phyloP scores from a whole-genome alignment of 1,284 basidiomycete species.

The Leccinum griseonigrum region DNA sequence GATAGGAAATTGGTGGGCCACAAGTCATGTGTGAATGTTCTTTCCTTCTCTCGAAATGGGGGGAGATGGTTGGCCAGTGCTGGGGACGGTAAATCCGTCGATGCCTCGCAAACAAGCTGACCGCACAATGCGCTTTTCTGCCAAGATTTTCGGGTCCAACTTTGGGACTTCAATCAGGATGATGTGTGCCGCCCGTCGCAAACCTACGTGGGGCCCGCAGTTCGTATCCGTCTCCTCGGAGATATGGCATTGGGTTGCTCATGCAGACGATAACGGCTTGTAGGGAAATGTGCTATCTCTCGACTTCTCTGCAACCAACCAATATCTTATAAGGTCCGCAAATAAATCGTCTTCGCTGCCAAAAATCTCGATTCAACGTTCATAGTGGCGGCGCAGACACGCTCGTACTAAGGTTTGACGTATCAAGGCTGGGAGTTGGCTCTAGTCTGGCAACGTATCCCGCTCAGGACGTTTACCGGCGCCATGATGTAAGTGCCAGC shows the following conservation, averaged over 20 bases:
- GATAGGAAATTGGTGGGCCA: slow-evolving; percentile 58
- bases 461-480: slow-evolving; percentile 25
- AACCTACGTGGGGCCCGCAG: slow-evolving; percentile 49
- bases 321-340: slow-evolving; percentile 62
- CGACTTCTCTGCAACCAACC: slow-evolving; percentile 63
- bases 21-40: slow-evolving; percentile 68
- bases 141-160: slow-evolving; percentile 55
- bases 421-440: slow-evolving; percentile 24
- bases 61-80: slow-evolving; percentile 73
- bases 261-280: slow-evolving; percentile 10
- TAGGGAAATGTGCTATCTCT: slow-evolving; percentile 69
- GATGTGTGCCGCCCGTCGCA: slow-evolving; percentile 46
- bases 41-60: slow-evolving; percentile 58
- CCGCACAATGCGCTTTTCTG: slow-evolving; percentile 1
- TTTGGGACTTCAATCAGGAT: slow-evolving; percentile 74
- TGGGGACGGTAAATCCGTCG: slow-evolving; percentile 59
- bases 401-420: slow-evolving; percentile 57
- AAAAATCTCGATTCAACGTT: slow-evolving; percentile 7
- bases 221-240: slow-evolving; percentile 35
- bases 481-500: slow-evolving; percentile 31
- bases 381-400: slow-evolving; percentile 63
- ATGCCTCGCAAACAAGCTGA: slow-evolving; percentile 10
- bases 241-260: slow-evolving; percentile 13
- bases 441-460: slow-evolving; percentile 11
- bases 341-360: slow-evolving; percentile 3